phyloP scores from a whole-genome alignment of 2,329 filamentous ascomycete genomes.

The Emydomyces testavorans region DNA sequence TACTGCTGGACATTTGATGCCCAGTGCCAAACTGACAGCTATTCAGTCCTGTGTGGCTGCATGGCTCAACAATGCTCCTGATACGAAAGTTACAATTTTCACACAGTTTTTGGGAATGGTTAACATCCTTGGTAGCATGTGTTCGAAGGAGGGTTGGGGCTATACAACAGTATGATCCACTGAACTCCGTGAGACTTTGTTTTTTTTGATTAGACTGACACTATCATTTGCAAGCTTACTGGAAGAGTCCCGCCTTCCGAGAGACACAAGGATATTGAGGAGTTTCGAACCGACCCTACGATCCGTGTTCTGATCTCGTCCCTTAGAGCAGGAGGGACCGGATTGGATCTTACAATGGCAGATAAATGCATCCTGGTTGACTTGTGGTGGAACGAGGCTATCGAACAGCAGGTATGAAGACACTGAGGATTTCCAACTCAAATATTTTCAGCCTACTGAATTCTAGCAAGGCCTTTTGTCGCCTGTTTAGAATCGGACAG shows the following conservation, averaged over 20 bases:
- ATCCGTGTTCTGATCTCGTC: constrained; percentile 44
- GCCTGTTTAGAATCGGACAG: constrained; percentile 57
- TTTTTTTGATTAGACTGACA: too few relatives aligned
- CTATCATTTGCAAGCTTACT: constrained; percentile 29
- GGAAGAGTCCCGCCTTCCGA: constrained; percentile 38
- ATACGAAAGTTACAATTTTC: constrained; percentile 49
- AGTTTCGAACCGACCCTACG: constrained; percentile 34
- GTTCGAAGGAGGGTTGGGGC: constrained; percentile 40
- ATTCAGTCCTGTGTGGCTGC: constrained; percentile 28
- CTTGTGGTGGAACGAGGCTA: constrained; percentile 50
- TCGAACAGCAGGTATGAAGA: constrained; percentile 47
- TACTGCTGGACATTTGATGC: constrained; percentile 21
- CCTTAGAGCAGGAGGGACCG: constrained; percentile 46
- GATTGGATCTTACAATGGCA: constrained; percentile 51
- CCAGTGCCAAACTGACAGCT: constrained; percentile 32
- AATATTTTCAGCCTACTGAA: not conserved
- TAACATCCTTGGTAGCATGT: constrained; percentile 41
- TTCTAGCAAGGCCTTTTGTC: constrained; percentile 38
- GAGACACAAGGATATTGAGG: constrained; percentile 38
- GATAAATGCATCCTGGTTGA: constrained; percentile 47
- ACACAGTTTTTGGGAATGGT: constrained; percentile 48
- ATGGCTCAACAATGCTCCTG: constrained; percentile 34
- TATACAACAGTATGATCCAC: constrained; percentile 30
- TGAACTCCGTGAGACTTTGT: not conserved
- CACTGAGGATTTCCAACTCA: too few relatives aligned